A percentile compares a stretch with the other conserved stretches of the same genome.
phyloP scores from a whole-genome alignment of 352 stramenopile species.

The Phytophthora gonapodyides region DNA sequence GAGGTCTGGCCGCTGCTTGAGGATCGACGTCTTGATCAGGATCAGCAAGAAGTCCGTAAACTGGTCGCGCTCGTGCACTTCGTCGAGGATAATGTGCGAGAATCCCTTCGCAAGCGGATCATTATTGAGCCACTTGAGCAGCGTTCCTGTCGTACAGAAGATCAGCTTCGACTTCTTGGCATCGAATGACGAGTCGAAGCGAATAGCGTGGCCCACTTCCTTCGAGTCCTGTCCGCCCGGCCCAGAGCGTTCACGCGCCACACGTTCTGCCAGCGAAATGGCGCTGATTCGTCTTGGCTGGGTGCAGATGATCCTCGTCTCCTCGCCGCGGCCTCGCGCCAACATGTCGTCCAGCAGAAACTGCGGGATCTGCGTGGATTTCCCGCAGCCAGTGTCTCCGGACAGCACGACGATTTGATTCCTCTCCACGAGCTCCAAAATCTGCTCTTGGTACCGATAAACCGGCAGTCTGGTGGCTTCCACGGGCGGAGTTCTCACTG shows the following conservation, averaged over 20 bases:
- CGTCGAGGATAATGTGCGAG: conserved; percentile 95
- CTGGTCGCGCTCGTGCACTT: conserved; percentile 96
- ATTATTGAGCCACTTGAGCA: conserved; percentile 84
- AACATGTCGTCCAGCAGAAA: conserved; percentile 91
- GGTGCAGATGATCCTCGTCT: conserved; percentile 90
- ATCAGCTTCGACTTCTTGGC: conserved; percentile 90
- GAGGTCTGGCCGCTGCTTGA: conserved; percentile 80
- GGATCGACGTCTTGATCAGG: conserved; percentile 88
- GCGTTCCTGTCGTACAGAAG: conserved; percentile 97
- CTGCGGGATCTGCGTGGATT: conserved; percentile 93
- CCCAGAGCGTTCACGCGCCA: conserved; percentile 76
- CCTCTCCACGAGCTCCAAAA: conserved; percentile 61
- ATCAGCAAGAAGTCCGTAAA: conserved; percentile 97
- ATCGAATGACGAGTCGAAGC: conserved; percentile 87
- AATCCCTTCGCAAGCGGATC: conserved; percentile 82
- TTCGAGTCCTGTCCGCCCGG: conserved; percentile 38
- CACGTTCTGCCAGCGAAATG: conserved; percentile 88
- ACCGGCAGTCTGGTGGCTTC: conserved; percentile 56
- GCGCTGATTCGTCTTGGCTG: conserved; percentile 94
- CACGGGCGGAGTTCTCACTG: conserved; percentile 15
- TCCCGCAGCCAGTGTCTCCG: conserved; percentile 95
- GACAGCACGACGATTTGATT: conserved; percentile 93
- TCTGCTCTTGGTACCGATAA: conserved; percentile 62
- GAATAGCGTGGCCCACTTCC: conserved; percentile 93
- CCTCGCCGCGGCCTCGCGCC: conserved; percentile 56